Evolutionary conservation across 805 yeast genomes (phyloP).

Genomic region (Candida orba): DNA sequence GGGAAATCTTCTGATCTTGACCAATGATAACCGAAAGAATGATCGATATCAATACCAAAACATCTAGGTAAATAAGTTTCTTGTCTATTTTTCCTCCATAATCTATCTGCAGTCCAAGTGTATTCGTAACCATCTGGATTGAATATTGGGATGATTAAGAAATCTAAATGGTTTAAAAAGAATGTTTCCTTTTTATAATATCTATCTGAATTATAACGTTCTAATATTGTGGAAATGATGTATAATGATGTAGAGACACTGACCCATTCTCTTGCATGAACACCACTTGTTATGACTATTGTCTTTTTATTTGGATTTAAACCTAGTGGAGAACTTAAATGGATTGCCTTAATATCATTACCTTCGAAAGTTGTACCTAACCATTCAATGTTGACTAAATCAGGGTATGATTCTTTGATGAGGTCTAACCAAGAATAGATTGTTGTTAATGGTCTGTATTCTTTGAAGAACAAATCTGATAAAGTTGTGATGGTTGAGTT

Average conservation of each 20-base stretch:
- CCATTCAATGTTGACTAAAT: constrained; percentile 51
- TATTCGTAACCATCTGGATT: constrained; percentile 90
- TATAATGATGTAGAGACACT: constrained; percentile 64
- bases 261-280: constrained; percentile 90
- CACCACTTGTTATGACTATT: constrained; percentile 73
- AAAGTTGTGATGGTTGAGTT: constrained; percentile 5
- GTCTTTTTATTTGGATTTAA: constrained; percentile 45
- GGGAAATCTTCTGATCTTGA: constrained; percentile 53
- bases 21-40: constrained; percentile 74
- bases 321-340: constrained; percentile 45
- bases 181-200: constrained; percentile 30
- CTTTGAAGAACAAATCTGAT: constrained; percentile 58
- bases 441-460: constrained; percentile 59
- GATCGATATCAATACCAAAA: constrained; percentile 81
- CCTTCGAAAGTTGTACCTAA: constrained; percentile 77
- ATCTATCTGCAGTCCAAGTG: constrained; percentile 71
- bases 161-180: constrained; percentile 55
- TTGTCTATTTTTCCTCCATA: constrained; percentile 89
- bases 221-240: constrained; percentile 40
- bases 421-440: constrained; percentile 68
- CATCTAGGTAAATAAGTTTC: constrained; percentile 60
- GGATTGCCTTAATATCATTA: constrained; percentile 59
- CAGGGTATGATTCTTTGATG: constrained; percentile 54
- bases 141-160: constrained; percentile 71
- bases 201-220: constrained; percentile 34